Base-by-base conservation (phyloP, 179 eudicot species). In the Corrigiola litoralis region DNA sequence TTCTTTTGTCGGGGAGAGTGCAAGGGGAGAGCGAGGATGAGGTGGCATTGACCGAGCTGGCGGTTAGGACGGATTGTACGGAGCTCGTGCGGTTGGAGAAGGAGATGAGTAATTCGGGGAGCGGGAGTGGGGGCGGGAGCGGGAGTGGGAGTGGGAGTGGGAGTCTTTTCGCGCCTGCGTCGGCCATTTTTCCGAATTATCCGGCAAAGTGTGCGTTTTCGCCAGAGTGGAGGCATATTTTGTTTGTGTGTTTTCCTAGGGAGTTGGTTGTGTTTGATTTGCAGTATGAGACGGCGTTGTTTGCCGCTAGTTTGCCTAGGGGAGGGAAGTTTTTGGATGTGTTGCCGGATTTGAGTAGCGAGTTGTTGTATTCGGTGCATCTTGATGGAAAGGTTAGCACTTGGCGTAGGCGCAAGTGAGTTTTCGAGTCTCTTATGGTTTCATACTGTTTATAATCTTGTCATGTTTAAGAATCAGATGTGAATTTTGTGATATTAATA, bases 401-500 rank as follows among this genome's bases (percentile, higher is more conserved):
- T 49, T 95, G 99, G 99, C 69, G 79, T 70, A 82, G 99, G 3
- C 87, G 87, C 78, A 85, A 81, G 99, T 95, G 74, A 85, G 99
- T 44, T 20, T 59, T 0, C 4, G 21, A 1, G 23, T 16, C 1
- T 3, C 49, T 45, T 45, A 17, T n/a, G 7, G n/a, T n/a, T n/a
- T n/a, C n/a, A n/a, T n/a, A n/a, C n/a, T n/a, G n/a, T n/a, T n/a
- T n/a, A n/a, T n/a, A n/a, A n/a, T n/a, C n/a, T n/a, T n/a, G n/a
- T n/a, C n/a, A n/a, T n/a, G n/a, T n/a, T n/a, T n/a, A n/a, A n/a
- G n/a, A n/a, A n/a, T n/a, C n/a, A n/a, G n/a, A n/a, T n/a, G n/a
- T n/a, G n/a, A n/a, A n/a, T n/a, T n/a, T n/a, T n/a, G n/a, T n/a
- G n/a, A n/a, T n/a, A n/a, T n/a, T n/a, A n/a, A n/a, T n/a, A n/a